Conservation (phyloP, 2,329 filamentous ascomycete species). For the Corynespora cassiicola region DNA sequence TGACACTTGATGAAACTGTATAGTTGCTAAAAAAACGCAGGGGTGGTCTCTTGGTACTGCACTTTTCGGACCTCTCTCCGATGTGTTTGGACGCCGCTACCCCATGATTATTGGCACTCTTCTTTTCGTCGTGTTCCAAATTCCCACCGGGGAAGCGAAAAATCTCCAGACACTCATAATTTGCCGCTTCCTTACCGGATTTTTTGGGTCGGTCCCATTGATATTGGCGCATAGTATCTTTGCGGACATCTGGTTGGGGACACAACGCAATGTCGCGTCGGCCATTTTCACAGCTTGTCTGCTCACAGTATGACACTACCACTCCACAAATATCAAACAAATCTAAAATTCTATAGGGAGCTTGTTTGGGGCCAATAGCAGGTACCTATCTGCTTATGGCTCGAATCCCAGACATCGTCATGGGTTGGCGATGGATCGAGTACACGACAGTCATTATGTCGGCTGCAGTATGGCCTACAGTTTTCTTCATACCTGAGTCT, state of each 20-base stretch:
- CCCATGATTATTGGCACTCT: constrained; percentile 58
- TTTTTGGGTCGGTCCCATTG: constrained; percentile 59
- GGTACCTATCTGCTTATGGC: neutral
- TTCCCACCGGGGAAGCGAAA: constrained; percentile 60
- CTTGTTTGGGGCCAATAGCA: constrained; percentile 6
- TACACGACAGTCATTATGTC: constrained; percentile 62
- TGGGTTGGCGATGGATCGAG: constrained; percentile 65
- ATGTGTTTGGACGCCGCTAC: constrained; percentile 59
- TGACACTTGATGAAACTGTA: no score
- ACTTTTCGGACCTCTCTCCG: constrained; percentile 67
- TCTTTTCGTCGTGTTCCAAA: constrained; percentile 61
- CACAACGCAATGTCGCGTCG: constrained; percentile 53
- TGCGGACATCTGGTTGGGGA: constrained; percentile 57
- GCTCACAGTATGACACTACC: no score
- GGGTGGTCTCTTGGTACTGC: no score
- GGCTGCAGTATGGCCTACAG: constrained; percentile 29
- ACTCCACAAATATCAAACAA: no score
- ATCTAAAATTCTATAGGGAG: no score
- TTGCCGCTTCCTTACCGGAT: constrained; percentile 60
- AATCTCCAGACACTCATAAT: constrained; percentile 63
- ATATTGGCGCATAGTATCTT: constrained; percentile 58
- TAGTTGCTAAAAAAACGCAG: no score
- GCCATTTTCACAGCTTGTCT: constrained; percentile 25
- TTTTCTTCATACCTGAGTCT: neutral
- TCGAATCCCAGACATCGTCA: no score